Conservation (phyloP, 2,329 filamentous ascomycete genomes). For the Xenoacremonium recifei region DNA sequence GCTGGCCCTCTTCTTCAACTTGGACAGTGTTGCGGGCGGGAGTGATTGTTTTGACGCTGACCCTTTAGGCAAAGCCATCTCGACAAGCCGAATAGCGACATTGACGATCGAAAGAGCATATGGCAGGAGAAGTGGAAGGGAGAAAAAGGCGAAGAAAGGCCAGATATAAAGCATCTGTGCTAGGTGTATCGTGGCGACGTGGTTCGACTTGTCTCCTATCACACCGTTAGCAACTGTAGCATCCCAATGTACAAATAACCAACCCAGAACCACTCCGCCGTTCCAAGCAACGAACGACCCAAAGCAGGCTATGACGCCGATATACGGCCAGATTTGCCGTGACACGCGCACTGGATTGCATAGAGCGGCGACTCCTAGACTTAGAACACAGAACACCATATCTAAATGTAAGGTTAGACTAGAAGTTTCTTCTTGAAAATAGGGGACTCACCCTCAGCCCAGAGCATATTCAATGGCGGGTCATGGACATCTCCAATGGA, state of each 20-base stretch:
- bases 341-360: conserved; percentile 47
- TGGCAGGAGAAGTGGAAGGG: conserved; percentile 70
- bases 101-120: conserved; percentile 37
- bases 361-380: conserved; percentile 58
- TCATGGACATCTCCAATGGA: conserved; percentile 56
- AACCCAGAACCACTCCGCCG: conserved; percentile 85
- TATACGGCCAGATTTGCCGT: conserved; percentile 53
- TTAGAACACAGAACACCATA: conserved; percentile 56
- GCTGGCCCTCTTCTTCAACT: not conserved
- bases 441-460: conserved; percentile 47
- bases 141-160: conserved; percentile 89
- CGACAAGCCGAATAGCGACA: conserved; percentile 2
- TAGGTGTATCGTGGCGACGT: conserved; percentile 83
- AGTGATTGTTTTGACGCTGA: not conserved
- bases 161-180: conserved; percentile 95
- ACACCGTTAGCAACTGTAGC: conserved; percentile 21
- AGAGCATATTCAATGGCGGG: conserved; percentile 43
- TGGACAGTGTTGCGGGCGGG: not conserved
- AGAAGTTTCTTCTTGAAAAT: not conserved
- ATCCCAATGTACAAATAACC: conserved; percentile 12
- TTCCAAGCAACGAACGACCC: conserved; percentile 80
- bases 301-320: conserved; percentile 67
- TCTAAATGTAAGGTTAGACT: conserved; percentile 39
- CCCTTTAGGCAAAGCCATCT: not conserved
- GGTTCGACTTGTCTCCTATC: conserved; percentile 87